phyloP scores from a whole-genome alignment of 176 grass and related monocot genomes.

The Tillandsia fasciculata region DNA sequence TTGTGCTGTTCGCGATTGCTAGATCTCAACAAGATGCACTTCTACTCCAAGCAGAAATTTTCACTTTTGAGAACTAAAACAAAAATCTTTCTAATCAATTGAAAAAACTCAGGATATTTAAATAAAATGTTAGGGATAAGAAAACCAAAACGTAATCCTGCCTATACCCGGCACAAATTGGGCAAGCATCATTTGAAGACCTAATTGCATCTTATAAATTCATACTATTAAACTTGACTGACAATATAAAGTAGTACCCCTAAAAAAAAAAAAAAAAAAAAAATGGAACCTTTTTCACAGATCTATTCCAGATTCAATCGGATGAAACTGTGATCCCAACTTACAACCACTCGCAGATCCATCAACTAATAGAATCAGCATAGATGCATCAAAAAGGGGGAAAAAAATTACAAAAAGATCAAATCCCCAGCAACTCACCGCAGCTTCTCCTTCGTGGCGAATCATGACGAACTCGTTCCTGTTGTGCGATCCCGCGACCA shows the following conservation, averaged over 20 bases:
- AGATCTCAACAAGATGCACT: background rate
- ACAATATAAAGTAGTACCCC: background rate
- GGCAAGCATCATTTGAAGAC: background rate
- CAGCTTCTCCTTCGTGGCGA: conserved; percentile 48
- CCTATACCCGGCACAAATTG: background rate
- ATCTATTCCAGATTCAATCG: background rate
- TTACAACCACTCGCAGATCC: background rate
- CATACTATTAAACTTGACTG: background rate
- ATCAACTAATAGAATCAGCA: background rate
- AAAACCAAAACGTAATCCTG: no score
- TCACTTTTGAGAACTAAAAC: no score
- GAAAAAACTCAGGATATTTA: no score
- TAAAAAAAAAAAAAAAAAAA: background rate
- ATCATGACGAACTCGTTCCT: conserved; percentile 68
- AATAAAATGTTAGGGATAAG: no score
- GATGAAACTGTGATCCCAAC: background rate
- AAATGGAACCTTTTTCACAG: background rate
- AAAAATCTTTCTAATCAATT: no score
- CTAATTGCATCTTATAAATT: background rate
- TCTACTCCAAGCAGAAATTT: no score
- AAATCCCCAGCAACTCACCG: conserved; percentile 5
- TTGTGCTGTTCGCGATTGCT: background rate
- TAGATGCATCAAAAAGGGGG: background rate
- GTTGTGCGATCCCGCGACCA: conserved; percentile 72
- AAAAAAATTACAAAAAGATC: background rate